Evolutionary conservation across 805 yeast species (phyloP), one percentile per base, ranked within the genome.

Genomic region (Torulaspora quercuum): DNA sequence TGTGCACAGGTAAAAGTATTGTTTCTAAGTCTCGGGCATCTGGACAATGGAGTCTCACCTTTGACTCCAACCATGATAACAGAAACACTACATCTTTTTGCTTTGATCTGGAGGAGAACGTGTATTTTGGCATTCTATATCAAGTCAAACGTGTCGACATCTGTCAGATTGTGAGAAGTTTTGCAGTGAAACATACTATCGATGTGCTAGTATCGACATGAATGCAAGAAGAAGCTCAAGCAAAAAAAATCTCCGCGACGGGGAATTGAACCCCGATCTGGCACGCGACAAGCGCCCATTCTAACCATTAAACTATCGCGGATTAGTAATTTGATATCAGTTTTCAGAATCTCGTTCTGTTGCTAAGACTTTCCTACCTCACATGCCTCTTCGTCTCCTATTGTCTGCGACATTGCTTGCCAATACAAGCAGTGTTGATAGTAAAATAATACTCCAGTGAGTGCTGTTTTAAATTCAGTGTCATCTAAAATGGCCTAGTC

Each of bases 261-360:
- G 52, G 52, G 52, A 48, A 48, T 48, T 43, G 52, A 48, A 48
- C 52, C 52, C 52, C 52, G 52, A 47, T 48, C 52, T 45, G 48
- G 48, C 47, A 47, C 52, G 52, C 52, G 52, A 48, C 52, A 48
- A 48, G 52, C 52, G 47, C 50, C 48, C 48, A 48, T 48, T 48
- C 52, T 48, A 42, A 47, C 55, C 55, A 50, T 50, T 50, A 50
- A 50, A 50, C 55, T 50, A 50, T 50, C 55, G 46, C 55, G 55
- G 55, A 50, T 20, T 7, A 21, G 14, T 21, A 15, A 26, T 22
- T 10, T 24, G n/a, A n/a, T n/a, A n/a, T n/a, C n/a, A n/a, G n/a
- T n/a, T n/a, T n/a, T n/a, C n/a, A n/a, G n/a, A n/a, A n/a, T n/a
- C n/a, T n/a, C n/a, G n/a, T n/a, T n/a, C n/a, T n/a, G n/a, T n/a